Evolutionary conservation across 768 basidiomycete genomes (phyloP), one percentile per base, ranked within the genome.

Genomic region (Auricularia sp.): DNA sequence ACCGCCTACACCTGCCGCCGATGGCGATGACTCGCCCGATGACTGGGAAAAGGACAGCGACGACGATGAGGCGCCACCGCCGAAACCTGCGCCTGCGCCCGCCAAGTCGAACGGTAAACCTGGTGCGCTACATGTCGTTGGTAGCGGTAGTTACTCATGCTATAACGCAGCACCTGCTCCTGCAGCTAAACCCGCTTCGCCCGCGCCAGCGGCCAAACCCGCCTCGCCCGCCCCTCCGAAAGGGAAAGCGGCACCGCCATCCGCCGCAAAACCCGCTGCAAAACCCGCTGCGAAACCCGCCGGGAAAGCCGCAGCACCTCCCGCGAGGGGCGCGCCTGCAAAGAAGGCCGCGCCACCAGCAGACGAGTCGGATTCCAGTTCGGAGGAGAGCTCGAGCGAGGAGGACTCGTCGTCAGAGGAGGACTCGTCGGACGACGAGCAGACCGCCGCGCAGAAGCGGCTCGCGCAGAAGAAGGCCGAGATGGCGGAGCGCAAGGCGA

Each of bases 401-500:
- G 77, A 83, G 47, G 34, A 42, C n/a, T 47, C 56, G 34, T 56
- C 83, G 54, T 83, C 81, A 0, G 71, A 71, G 39, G 71, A 71
- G 36, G 64, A 64, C 6, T 71, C 70, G 18, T 82, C 81, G 12
- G 86, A 87, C 11, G 87, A 87, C 63, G 88, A 85, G 56, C 76
- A 90, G 72, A 87, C 89, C 2, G 79, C 75, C 34, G 76, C 85
- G 3, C 87, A 94, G 74, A 84, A 81, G 66, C 74, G 86, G 70
- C 83, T 83, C 10, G 84, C 84, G 21, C 83, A 89, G 73, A 80
- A 79, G 67, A 96, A 94, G 76, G 87, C 86, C 0, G 89, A 91
- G 67, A 93, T 93, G n/a, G 87, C 87, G 42, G 88, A 83, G 21
- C 84, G 93, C 54, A 83, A 84, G 61, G 83, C 85, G 56, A 88